Evolutionary conservation across 225 moss, liverwort and hornwort genomes (phyloP).

Genomic region (Climacium dendroides): DNA sequence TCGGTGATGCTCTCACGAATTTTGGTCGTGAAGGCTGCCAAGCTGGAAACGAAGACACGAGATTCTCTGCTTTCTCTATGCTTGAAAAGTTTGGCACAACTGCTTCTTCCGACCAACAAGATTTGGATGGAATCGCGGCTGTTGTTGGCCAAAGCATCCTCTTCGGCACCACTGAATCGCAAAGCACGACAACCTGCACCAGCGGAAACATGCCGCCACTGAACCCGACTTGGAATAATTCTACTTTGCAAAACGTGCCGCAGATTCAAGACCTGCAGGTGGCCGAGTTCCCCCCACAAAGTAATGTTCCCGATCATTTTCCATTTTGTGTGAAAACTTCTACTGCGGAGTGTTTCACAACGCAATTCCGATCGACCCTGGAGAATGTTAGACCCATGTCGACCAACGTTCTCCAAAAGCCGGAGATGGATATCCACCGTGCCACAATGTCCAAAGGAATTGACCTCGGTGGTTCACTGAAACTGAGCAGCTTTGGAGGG

Average conservation of each 20-base stretch:
- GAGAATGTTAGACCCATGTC: not conserved
- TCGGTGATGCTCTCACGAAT: not conserved
- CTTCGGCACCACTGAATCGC: conserved; percentile 8
- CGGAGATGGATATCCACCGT: not conserved
- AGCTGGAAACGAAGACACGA: not conserved
- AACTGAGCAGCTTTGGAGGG: not conserved
- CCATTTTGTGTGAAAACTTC: not conserved
- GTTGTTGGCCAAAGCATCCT: conserved; percentile 35
- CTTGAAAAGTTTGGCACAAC: not conserved
- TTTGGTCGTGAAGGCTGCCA: not conserved
- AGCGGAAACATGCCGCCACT: not conserved
- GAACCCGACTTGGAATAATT: not conserved
- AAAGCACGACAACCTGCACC: not conserved
- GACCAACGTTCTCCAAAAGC: not conserved
- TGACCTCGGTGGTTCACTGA: not conserved
- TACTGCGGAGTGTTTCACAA: not conserved
- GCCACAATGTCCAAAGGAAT: not conserved
- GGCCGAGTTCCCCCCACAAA: not conserved
- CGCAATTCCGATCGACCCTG: not conserved
- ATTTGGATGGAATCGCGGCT: conserved; percentile 42
- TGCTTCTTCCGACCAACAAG: not conserved
- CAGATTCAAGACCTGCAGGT: not conserved
- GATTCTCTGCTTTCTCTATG: not conserved
- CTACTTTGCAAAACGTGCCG: not conserved
- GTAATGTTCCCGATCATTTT: not conserved